A percentile compares a stretch with the other conserved stretches of the same genome.
Conservation (phyloP, 371 early-diverging fungal species). For the Haplosporangium sp. region DNA sequence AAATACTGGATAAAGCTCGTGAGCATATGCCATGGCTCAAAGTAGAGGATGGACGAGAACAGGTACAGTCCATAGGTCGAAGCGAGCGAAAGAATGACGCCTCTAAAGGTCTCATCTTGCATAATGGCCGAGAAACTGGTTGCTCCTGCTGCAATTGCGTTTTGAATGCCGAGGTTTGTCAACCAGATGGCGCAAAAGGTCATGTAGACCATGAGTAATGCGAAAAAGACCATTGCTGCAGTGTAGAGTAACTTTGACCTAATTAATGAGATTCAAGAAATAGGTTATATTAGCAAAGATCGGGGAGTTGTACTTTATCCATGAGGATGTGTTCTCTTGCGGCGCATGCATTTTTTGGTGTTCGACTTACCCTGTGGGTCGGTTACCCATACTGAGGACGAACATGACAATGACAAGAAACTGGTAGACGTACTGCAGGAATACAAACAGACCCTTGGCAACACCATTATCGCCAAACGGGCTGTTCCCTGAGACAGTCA, state of each 20-base stretch:
- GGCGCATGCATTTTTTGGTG: too few species aligned
- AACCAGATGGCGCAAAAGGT: constrained; percentile 70
- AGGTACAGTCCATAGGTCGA: constrained; percentile 90
- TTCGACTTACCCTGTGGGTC: constrained; percentile 70
- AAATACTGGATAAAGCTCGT: constrained; percentile 91
- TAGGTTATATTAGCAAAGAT: too few species aligned
- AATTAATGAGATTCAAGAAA: not conserved
- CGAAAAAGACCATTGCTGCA: constrained; percentile 73
- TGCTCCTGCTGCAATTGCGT: constrained; percentile 34
- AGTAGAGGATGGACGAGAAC: constrained; percentile 75
- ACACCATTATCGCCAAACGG: constrained; percentile 42
- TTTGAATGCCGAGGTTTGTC: constrained; percentile 61
- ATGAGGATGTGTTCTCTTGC: too few species aligned
- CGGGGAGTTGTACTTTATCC: too few species aligned
- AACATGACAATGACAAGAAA: constrained; percentile 76
- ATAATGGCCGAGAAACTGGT: constrained; percentile 32
- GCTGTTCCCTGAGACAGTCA: constrained; percentile 34
- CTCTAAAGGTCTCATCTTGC: constrained; percentile 72
- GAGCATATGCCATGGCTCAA: constrained; percentile 97
- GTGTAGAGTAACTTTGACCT: constrained; percentile 74
- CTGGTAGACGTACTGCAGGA: constrained; percentile 72
- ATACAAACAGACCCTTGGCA: constrained; percentile 60
- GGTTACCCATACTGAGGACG: constrained; percentile 83
- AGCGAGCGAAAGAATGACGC: constrained; percentile 83
- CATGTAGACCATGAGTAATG: constrained; percentile 80